Evolutionary conservation across 805 yeast genomes (phyloP).

Genomic region (Jamesozyma hellenica): DNA sequence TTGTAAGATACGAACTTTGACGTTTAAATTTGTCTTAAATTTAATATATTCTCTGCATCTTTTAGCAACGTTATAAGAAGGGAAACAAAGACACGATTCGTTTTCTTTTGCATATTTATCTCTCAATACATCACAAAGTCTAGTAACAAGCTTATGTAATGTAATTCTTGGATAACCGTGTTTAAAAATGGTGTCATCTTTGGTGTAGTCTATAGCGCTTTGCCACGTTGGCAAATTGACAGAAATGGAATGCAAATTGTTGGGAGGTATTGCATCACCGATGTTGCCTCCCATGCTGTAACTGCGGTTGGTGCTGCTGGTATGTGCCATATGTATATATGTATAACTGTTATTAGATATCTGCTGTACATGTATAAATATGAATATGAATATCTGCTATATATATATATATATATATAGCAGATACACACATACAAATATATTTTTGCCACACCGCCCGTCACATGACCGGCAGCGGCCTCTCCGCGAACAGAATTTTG

Average conservation of each 20-base stretch:
- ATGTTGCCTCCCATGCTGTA: slow-evolving; percentile 29
- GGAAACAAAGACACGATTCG: slow-evolving; percentile 67
- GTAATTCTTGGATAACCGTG: slow-evolving; percentile 44
- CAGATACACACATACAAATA: background rate
- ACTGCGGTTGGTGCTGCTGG: too few species aligned
- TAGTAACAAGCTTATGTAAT: slow-evolving; percentile 53
- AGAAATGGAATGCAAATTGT: slow-evolving; percentile 87
- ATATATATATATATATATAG: too few species aligned
- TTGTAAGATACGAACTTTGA: slow-evolving; percentile 53
- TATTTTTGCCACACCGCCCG: too few species aligned
- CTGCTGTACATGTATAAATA: too few species aligned
- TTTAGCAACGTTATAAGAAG: slow-evolving; percentile 69
- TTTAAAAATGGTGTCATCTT: slow-evolving; percentile 42
- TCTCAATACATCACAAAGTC: slow-evolving; percentile 44
- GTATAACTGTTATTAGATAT: too few species aligned
- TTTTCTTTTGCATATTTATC: slow-evolving; percentile 69
- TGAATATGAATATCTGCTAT: too few species aligned
- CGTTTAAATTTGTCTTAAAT: slow-evolving; percentile 24
- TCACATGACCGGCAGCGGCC: slow-evolving; percentile 74
- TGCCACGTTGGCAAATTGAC: slow-evolving; percentile 95
- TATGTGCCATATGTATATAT: too few species aligned
- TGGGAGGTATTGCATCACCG: slow-evolving; percentile 82
- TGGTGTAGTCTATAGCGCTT: slow-evolving; percentile 80
- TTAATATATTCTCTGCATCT: slow-evolving; percentile 74
- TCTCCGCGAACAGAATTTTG: slow-evolving; percentile 50